phyloP scores from a whole-genome alignment of 495 filamentous ascomycete genomes.

The Aspergillus conjunctus region DNA sequence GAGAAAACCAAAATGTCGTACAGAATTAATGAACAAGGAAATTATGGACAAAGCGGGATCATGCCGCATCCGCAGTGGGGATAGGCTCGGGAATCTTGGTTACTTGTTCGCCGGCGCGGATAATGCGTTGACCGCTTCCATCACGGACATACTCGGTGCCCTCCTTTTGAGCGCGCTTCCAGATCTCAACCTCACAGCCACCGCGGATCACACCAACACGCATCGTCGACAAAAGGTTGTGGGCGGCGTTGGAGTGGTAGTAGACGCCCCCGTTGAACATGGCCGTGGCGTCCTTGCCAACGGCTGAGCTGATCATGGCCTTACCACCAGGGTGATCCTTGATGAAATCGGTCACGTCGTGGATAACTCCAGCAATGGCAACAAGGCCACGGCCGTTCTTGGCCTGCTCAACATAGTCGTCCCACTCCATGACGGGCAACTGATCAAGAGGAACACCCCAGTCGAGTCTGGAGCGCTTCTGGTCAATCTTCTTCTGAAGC shows the following conservation, averaged over 20 bases:
- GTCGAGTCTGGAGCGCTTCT: conserved; percentile 87
- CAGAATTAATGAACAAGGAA: conserved; percentile 15
- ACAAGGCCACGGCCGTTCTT: conserved; percentile 86
- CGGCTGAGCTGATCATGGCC: conserved; percentile 86
- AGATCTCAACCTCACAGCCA: conserved; percentile 97
- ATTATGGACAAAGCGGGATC: conserved; percentile 16
- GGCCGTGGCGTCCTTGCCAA: conserved; percentile 97
- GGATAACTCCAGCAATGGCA: conserved; percentile 90
- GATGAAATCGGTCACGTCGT: conserved; percentile 94
- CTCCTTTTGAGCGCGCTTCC: conserved; percentile 92
- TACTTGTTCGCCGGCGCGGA: conserved; percentile 87
- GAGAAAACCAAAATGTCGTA: not conserved
- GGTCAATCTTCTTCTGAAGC: conserved; percentile 98
- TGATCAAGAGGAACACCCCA: conserved; percentile 95
- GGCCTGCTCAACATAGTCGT: conserved; percentile 86
- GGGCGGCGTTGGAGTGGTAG: conserved; percentile 95
- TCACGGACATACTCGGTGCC: conserved; percentile 77
- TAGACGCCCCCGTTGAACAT: conserved; percentile 99
- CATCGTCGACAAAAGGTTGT: conserved; percentile 97
- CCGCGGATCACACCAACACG: conserved; percentile 94
- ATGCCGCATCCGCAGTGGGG: conserved; percentile 52
- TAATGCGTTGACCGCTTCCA: conserved; percentile 75
- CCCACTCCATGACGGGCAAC: conserved; percentile 95
- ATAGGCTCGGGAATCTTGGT: conserved; percentile 70
- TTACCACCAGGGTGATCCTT: conserved; percentile 97